Evolutionary conservation across 2,329 filamentous ascomycete species (phyloP).

Genomic region (Ceratocystis albifundus): DNA sequence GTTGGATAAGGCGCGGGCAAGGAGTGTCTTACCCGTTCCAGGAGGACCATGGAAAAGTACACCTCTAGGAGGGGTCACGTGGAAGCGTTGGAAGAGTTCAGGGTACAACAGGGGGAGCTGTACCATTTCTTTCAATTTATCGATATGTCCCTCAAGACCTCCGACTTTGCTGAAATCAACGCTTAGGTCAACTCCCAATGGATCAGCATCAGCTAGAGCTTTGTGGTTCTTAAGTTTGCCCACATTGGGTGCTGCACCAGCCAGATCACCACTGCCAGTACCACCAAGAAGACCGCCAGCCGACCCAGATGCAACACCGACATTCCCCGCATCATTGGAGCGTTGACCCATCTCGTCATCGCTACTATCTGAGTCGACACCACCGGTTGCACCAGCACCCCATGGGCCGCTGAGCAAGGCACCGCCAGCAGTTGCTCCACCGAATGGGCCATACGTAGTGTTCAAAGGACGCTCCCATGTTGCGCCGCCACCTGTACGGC

Average conservation of each 20-base stretch:
- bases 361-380: conserved; percentile 88
- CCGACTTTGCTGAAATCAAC: conserved; percentile 93
- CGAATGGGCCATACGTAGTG: conserved; percentile 86
- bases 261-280: conserved; percentile 30
- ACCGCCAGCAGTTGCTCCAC: conserved; percentile 62
- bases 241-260: conserved; percentile 55
- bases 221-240: conserved; percentile 92
- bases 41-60: conserved; percentile 95
- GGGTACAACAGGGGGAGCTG: conserved; percentile 87
- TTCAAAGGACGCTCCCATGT: conserved; percentile 72
- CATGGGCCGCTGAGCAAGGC: conserved; percentile 64
- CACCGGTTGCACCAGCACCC: conserved; percentile 61
- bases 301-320: conserved; percentile 49
- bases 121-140: conserved; percentile 98
- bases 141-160: conserved; percentile 84
- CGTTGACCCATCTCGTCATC: conserved; percentile 75
- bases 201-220: conserved; percentile 83
- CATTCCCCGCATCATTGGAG: conserved; percentile 44
- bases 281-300: conserved; percentile 37
- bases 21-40: conserved; percentile 93
- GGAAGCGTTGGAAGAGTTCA: conserved; percentile 81
- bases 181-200: conserved; percentile 80
- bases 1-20: conserved; percentile 84
- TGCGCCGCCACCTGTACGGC: conserved; percentile 46
- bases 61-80: conserved; percentile 86